These are phyloP conservation scores for Colletotrichum neosansevieriae DNA, from an alignment of 2,329 filamentous ascomycete genomes.

Conservation along the genomic window DNA sequence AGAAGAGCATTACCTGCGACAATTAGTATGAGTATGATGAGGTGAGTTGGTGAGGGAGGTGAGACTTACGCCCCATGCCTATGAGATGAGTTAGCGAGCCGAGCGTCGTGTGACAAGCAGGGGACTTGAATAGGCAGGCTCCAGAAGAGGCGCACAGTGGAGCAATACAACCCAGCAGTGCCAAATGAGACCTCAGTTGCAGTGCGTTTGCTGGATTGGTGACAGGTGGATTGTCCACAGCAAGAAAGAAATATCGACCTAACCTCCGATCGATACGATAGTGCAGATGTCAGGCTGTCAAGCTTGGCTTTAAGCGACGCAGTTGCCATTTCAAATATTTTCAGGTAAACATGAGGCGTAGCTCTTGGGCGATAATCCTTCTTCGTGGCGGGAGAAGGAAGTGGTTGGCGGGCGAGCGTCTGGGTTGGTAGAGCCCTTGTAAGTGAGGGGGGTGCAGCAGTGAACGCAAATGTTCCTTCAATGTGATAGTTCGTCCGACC, in stretches of 20 bases:
- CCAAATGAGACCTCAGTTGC: conserved; percentile 16
- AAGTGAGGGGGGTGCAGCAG: not conserved
- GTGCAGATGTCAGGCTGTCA: conserved; percentile 2
- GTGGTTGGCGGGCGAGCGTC: not conserved
- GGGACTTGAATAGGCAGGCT: too few relatives aligned
- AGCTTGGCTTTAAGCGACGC: not conserved
- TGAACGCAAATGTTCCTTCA: not conserved
- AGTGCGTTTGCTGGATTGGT: conserved; percentile 8
- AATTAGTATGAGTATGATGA: conserved; percentile 7
- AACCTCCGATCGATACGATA: not conserved
- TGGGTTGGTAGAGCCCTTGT: not conserved
- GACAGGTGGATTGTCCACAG: too few relatives aligned
- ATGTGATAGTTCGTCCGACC: not conserved
- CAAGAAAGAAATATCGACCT: too few relatives aligned
- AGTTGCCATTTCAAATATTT: not conserved
- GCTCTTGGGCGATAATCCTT: conserved; percentile 16
- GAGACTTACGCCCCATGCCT: conserved; percentile 46
- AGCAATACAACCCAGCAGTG: not conserved
- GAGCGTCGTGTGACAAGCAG: not conserved
- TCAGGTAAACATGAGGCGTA: not conserved
- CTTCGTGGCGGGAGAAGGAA: not conserved
- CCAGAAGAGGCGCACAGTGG: conserved; percentile 14
- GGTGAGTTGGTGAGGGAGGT: not conserved
- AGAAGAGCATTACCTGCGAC: conserved; percentile 47
- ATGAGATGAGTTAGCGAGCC: conserved; percentile 2